Conservation (phyloP, 768 basidiomycete genomes). For the Megacollybia marginata region DNA sequence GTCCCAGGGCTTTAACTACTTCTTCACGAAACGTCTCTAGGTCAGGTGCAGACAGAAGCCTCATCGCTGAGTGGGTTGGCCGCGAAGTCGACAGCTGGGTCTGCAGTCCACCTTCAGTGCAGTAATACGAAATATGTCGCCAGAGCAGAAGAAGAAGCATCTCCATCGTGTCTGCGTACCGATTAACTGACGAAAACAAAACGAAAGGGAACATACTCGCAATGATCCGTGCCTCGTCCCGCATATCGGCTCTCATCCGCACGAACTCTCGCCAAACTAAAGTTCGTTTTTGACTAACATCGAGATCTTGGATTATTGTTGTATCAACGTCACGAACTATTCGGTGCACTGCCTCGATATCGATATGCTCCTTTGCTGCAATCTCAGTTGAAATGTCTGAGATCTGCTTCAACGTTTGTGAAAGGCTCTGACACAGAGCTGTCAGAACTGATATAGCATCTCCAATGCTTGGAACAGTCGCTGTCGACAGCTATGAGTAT, state of each 20-base stretch:
- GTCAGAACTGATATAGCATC: constrained; percentile 65
- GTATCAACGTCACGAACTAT: constrained; percentile 45
- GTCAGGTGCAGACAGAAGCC: constrained; percentile 50
- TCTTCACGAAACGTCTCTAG: constrained; percentile 53
- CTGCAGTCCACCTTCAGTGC: constrained; percentile 28
- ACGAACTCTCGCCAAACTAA: constrained; percentile 60
- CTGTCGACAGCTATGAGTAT: constrained; percentile 24
- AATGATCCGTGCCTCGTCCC: constrained; percentile 42
- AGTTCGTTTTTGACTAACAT: constrained; percentile 60
- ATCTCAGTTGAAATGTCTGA: constrained; percentile 64
- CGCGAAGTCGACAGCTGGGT: constrained; percentile 12
- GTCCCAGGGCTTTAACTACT: constrained; percentile 44
- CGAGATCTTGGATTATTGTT: constrained; percentile 55
- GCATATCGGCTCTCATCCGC: constrained; percentile 29
- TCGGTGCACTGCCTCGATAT: constrained; percentile 64
- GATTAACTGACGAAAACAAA: neutral
- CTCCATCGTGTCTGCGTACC: constrained; percentile 53
- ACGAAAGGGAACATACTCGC: constrained; percentile 37
- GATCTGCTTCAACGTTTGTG: constrained; percentile 57
- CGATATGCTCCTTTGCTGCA: constrained; percentile 60
- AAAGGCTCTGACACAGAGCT: constrained; percentile 54
- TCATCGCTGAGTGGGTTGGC: constrained; percentile 38
- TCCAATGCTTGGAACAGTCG: constrained; percentile 69
- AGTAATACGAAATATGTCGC: constrained; percentile 71
- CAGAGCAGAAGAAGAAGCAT: constrained; percentile 75